A percentile compares a stretch with the other conserved stretches of the same genome.
Conservation (phyloP, 441 rosid genomes). For the Pelargonium citronellum region DNA sequence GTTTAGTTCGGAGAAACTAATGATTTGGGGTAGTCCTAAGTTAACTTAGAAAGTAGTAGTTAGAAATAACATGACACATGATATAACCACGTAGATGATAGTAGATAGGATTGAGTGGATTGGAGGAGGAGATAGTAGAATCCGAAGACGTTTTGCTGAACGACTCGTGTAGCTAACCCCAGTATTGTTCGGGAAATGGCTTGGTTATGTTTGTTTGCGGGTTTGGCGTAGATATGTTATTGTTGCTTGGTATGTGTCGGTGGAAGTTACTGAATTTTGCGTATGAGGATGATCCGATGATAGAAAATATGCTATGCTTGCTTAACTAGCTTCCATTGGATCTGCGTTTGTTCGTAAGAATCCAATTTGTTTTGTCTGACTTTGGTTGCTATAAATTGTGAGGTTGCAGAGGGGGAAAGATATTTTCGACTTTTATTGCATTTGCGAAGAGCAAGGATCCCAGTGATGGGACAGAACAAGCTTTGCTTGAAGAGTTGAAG, state of each 20-base stretch:
- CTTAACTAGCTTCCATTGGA: not conserved
- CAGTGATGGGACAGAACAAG: constrained; percentile 24
- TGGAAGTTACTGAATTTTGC: not conserved
- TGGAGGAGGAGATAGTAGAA: too few species aligned
- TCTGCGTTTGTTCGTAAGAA: not conserved
- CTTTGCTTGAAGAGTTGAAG: constrained; percentile 25
- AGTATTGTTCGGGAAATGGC: not conserved
- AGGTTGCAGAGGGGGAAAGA: constrained; percentile 11
- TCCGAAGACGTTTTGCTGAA: not conserved
- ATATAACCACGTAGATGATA: too few species aligned
- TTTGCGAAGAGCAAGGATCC: constrained; percentile 28
- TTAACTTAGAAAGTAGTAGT: too few species aligned
- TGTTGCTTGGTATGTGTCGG: too few species aligned
- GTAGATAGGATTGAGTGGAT: too few species aligned
- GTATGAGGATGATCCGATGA: not conserved
- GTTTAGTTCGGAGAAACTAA: too few species aligned
- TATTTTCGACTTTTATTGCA: constrained; percentile 21
- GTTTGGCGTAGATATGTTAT: too few species aligned
- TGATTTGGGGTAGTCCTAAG: too few species aligned
- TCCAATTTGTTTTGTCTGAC: not conserved
- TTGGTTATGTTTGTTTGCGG: too few species aligned
- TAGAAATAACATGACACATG: too few species aligned
- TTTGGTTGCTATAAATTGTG: not conserved
- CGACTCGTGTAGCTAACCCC: too few species aligned
- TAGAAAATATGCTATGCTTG: not conserved